These are phyloP conservation scores for Xylaria hypoxylon DNA, from an alignment of 2,329 filamentous ascomycete species.

Conservation along the genomic window DNA sequence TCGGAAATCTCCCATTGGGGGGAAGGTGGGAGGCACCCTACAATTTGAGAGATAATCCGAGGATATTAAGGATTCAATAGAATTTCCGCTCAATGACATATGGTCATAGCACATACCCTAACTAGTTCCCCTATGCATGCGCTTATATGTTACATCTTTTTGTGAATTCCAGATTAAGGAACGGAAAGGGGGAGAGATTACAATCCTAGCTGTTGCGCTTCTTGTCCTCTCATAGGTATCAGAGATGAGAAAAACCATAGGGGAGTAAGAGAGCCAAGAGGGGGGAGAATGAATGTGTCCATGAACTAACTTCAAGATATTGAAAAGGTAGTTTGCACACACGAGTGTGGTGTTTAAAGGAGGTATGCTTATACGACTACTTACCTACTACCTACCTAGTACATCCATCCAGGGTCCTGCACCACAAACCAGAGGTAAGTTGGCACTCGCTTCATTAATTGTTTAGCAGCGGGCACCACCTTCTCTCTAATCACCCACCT, in stretches of 20 bases:
- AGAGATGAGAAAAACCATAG: not conserved
- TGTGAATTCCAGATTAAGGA: no score
- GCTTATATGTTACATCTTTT: not conserved
- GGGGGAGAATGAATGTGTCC: no score
- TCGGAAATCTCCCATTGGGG: not conserved
- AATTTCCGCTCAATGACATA: not conserved
- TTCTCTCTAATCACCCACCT: no score
- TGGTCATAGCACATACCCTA: not conserved
- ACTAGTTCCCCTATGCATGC: not conserved
- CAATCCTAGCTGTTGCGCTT: not conserved
- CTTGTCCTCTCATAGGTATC: not conserved
- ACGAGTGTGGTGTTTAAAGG: not conserved
- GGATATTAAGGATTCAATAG: not conserved
- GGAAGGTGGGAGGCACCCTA: not conserved
- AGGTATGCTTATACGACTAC: not conserved
- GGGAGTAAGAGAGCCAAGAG: not conserved
- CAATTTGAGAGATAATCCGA: not conserved
- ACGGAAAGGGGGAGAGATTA: not conserved
- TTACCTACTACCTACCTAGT: not conserved
- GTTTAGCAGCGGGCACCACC: conserved; percentile 1
- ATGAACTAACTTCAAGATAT: not conserved
- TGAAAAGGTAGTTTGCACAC: not conserved
- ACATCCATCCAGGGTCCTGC: no score
- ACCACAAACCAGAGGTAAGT: no score
- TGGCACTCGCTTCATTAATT: not conserved